These are phyloP conservation scores for Chaetomium sp. DNA, from an alignment of 2,329 filamentous ascomycete genomes.

Conservation along the genomic window DNA sequence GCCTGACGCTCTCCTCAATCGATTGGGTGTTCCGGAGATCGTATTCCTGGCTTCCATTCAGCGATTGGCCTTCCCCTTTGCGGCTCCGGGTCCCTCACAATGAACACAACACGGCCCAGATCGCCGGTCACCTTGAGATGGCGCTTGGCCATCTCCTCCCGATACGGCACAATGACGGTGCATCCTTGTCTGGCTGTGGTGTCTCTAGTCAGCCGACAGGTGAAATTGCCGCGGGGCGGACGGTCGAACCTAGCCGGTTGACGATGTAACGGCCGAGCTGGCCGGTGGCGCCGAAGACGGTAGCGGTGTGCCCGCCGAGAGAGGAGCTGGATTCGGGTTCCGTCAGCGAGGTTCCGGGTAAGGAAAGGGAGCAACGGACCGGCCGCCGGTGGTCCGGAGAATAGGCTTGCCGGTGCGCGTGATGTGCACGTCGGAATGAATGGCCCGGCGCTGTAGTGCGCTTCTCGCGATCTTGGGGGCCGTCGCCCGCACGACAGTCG, in stretches of 20 bases:
- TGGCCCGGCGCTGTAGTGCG: constrained; percentile 53
- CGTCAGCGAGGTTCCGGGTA: constrained; percentile 19
- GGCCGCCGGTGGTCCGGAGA: constrained; percentile 82
- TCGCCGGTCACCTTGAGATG: constrained; percentile 97
- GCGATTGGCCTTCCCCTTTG: constrained; percentile 11
- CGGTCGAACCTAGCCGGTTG: constrained; percentile 73
- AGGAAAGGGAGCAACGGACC: constrained; percentile 64
- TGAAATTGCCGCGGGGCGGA: constrained; percentile 23
- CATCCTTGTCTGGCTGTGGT: constrained; percentile 82
- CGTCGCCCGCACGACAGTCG: constrained; percentile 58
- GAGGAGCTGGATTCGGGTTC: constrained; percentile 29
- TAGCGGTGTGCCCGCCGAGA: constrained; percentile 76
- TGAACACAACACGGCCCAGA: constrained; percentile 83
- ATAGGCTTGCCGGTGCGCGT: constrained; percentile 96
- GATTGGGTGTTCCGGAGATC: constrained; percentile 93
- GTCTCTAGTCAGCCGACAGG: constrained; percentile 33
- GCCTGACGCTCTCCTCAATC: constrained; percentile 93
- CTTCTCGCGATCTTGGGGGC: constrained; percentile 49
- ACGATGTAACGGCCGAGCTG: constrained; percentile 97
- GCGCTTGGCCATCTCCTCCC: constrained; percentile 97
- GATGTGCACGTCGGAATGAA: constrained; percentile 81
- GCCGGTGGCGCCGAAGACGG: constrained; percentile 96
- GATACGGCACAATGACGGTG: constrained; percentile 88
- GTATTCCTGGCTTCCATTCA: constrained; percentile 67
- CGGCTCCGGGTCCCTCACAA: constrained; percentile 54